A percentile compares a stretch with the other conserved stretches of the same genome.
These are phyloP conservation scores for Huntiella savannae DNA, from an alignment of 2,329 filamentous ascomycete genomes.

Conservation along the genomic window DNA sequence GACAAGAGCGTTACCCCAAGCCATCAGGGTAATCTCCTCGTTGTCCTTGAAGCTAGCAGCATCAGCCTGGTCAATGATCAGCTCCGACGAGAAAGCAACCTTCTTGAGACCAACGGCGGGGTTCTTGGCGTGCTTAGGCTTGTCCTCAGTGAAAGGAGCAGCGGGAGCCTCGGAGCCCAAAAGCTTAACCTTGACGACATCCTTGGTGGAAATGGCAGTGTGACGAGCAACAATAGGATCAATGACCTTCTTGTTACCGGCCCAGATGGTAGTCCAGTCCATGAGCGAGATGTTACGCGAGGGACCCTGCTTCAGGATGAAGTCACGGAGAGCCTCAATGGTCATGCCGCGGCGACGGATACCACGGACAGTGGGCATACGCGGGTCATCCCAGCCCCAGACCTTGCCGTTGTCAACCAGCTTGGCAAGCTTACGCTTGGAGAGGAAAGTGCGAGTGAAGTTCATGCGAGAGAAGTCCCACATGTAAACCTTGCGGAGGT, in stretches of 20 bases:
- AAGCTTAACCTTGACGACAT: constrained; percentile 51
- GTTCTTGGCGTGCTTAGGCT: constrained; percentile 82
- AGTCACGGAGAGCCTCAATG: constrained; percentile 59
- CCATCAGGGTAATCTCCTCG: constrained; percentile 92
- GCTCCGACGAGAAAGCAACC: constrained; percentile 54
- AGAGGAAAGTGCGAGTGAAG: constrained; percentile 65
- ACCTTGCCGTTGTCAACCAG: constrained; percentile 59
- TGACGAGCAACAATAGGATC: constrained; percentile 58
- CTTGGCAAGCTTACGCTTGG: constrained; percentile 72
- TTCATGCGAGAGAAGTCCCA: constrained; percentile 77
- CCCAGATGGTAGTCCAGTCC: constrained; percentile 64
- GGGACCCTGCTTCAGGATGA: constrained; percentile 69
- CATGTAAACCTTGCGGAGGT: constrained; percentile 59
- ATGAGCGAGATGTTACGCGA: constrained; percentile 68
- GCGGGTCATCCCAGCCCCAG: constrained; percentile 71
- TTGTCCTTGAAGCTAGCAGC: constrained; percentile 60
- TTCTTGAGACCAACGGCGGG: constrained; percentile 67
- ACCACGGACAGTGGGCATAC: constrained; percentile 70
- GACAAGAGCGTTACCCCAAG: constrained; percentile 64
- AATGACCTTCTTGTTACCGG: constrained; percentile 63
- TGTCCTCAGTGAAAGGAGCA: constrained; percentile 48
- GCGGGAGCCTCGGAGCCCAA: constrained; percentile 48
- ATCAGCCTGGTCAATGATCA: constrained; percentile 76
- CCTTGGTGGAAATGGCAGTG: constrained; percentile 52
- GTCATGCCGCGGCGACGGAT: constrained; percentile 64